Evolutionary conservation across 139 green algal genomes (phyloP), one percentile per base, ranked within the genome.

Genomic region (Raphidocelis subcapitata): DNA sequence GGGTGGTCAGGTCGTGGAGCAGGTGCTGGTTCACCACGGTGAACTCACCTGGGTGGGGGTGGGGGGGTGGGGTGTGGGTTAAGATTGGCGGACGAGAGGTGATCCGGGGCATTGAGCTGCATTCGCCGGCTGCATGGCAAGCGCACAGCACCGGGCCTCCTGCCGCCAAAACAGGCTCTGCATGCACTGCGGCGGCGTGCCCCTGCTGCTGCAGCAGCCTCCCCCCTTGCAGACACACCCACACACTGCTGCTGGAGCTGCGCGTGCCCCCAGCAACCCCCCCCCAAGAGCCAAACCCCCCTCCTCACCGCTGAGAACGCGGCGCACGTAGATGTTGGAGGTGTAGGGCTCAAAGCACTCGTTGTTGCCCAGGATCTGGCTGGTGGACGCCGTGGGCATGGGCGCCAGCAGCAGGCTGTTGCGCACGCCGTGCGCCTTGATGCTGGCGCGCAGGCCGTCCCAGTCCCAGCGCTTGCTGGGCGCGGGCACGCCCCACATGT

Each of bases 311-410:
- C 75, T 91, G 35, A 99, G 90, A 81, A 99, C 95, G 33, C 95
- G 86, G 51, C 95, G 89, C 49, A 96, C 92, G 82, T 99, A 99
- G 82, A 99, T 99, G 91, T 99, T 99, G 77, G 85, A 95, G 16
- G 94, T 99, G 86, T 98, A 98, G 37, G 94, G 94, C 88, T 98
- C 95, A 70, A 98, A 98, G 88, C 94, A 99, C 87, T 99, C 95
- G 81, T 99, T 99, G 92, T 99, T 99, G 68, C 89, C 90, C 41
- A 95, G 83, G 54, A 96, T 94, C 81, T 96, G 93, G 29, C 85
- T 94, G 33, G 95, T 99, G 51, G 84, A 94, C 47, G 95, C 95
- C 8, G 95, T 99, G 59, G 95, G 95, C 95, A 99, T 99, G 69
- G 95, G 95, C 21, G 95, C 95, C 29, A 99, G 72, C 67, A 99